Evolutionary conservation across 257 asterid species (phyloP).

Genomic region (Solanum habrochaites): DNA sequence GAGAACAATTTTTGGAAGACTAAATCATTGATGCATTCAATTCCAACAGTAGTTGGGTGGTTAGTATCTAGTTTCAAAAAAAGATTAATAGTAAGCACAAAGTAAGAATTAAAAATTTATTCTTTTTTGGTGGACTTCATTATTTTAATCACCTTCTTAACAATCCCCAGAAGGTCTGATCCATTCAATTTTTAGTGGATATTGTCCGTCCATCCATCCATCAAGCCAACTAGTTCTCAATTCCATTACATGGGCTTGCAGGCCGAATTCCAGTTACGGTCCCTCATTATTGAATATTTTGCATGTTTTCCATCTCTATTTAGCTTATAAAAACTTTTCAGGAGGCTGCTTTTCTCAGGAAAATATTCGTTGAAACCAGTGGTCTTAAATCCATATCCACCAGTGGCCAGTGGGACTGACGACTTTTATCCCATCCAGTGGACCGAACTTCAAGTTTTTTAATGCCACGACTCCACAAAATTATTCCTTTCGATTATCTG

Average conservation of each 20-base stretch:
- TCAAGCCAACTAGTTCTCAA: neutral
- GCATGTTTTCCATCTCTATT: neutral
- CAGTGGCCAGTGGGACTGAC: neutral
- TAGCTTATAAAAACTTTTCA: neutral
- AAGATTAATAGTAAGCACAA: neutral
- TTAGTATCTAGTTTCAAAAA: neutral
- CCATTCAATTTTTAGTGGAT: no score
- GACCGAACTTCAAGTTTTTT: neutral
- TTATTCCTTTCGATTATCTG: neutral
- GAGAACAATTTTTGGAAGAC: no score
- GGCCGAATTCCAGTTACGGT: no score
- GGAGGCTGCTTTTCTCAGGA: neutral
- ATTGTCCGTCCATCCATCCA: neutral
- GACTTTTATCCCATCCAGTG: neutral
- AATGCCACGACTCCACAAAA: neutral
- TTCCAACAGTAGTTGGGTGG: neutral
- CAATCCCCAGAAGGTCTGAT: neutral
- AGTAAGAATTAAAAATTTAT: neutral
- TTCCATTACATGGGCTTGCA: neutral
- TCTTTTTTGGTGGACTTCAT: neutral
- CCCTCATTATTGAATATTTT: no score
- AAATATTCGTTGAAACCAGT: neutral
- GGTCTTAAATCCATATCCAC: neutral
- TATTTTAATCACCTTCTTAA: neutral
- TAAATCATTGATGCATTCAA: no score